These are phyloP conservation scores for Yarrowia keelungensis DNA, from an alignment of 805 yeast species.

Conservation along the genomic window DNA sequence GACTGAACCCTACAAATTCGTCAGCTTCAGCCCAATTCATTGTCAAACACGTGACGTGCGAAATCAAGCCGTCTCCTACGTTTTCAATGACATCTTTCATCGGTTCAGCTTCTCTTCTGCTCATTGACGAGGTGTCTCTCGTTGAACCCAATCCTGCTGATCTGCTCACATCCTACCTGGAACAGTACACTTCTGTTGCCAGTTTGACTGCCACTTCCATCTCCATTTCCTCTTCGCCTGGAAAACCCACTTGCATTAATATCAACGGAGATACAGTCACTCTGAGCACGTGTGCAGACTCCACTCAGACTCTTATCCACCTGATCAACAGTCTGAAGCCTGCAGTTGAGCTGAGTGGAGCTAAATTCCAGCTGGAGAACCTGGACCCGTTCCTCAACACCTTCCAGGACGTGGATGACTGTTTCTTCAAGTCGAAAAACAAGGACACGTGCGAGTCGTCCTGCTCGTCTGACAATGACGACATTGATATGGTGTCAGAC, in stretches of 20 bases:
- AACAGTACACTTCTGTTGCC: constrained; percentile 33
- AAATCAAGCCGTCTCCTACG: neutral
- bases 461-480: constrained; percentile 55
- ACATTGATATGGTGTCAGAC: constrained; percentile 46
- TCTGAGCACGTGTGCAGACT: constrained; percentile 72
- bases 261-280: constrained; percentile 41
- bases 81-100: constrained; percentile 29
- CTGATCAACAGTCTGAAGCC: constrained; percentile 73
- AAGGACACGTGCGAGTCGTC: constrained; percentile 47
- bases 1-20: constrained; percentile 14
- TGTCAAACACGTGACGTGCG: constrained; percentile 21
- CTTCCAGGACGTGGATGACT: constrained; percentile 53
- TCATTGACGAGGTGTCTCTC: constrained; percentile 20
- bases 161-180: constrained; percentile 5
- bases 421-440: constrained; percentile 46
- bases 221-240: neutral
- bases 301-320: constrained; percentile 74
- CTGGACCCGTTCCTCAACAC: constrained; percentile 50
- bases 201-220: constrained; percentile 16
- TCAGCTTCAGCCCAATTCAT: constrained; percentile 15
- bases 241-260: constrained; percentile 3
- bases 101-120: constrained; percentile 8
- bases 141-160: neutral
- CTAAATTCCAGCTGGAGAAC: constrained; percentile 49
- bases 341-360: constrained; percentile 64